Evolutionary conservation across 352 stramenopile genomes (phyloP).

Genomic region (Phytophthora palmivora): DNA sequence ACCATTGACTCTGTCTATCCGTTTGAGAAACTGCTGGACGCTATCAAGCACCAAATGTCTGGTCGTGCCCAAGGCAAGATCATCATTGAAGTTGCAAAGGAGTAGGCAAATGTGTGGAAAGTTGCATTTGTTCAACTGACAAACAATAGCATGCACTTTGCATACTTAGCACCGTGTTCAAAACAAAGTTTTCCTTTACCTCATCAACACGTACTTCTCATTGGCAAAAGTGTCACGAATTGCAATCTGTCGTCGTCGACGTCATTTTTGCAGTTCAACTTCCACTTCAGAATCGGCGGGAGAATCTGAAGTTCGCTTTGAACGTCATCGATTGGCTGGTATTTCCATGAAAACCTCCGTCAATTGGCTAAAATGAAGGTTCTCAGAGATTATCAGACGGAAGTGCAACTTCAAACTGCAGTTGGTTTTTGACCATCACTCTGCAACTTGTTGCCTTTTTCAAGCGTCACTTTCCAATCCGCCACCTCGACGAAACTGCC

Average conservation of each 20-base stretch:
- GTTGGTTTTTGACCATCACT: constrained; percentile 42
- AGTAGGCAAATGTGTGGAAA: constrained; percentile 2
- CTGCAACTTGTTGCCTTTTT: constrained; percentile 27
- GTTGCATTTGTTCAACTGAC: too few species aligned
- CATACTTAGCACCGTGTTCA: too few species aligned
- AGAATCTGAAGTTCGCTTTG: constrained; percentile 27
- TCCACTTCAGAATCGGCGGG: constrained; percentile 29
- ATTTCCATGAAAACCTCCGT: not conserved
- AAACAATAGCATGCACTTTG: too few species aligned
- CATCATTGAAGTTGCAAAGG: constrained; percentile 46
- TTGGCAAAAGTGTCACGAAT: too few species aligned
- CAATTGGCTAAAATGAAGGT: constrained; percentile 20
- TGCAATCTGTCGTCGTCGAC: constrained; percentile 51
- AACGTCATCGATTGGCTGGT: not conserved
- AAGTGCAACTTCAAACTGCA: too few species aligned
- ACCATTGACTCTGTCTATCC: constrained; percentile 23
- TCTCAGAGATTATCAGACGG: constrained; percentile 44
- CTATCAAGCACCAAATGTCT: constrained; percentile 49
- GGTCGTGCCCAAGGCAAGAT: constrained; percentile 61
- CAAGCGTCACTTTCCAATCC: constrained; percentile 22
- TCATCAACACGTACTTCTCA: too few species aligned
- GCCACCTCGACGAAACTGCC: not conserved
- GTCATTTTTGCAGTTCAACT: constrained; percentile 68
- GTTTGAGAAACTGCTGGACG: constrained; percentile 51
- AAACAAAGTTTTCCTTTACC: too few species aligned